Evolutionary conservation across 805 yeast species (phyloP).

Genomic region (Starmerella vaccinii): DNA sequence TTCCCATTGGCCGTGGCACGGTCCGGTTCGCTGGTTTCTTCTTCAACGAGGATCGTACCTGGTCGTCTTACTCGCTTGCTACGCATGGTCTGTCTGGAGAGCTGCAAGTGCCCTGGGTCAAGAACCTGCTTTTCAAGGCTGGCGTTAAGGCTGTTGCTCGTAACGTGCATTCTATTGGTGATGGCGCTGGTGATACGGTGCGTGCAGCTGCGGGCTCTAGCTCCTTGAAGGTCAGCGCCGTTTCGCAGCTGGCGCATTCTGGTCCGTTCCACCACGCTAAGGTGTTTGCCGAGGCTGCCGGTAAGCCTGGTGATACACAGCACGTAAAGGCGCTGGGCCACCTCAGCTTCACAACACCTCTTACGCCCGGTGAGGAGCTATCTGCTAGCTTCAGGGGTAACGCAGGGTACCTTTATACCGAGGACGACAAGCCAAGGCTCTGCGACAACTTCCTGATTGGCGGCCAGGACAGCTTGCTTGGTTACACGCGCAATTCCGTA

Average conservation of each 20-base stretch:
- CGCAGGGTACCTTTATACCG: constrained; percentile 20
- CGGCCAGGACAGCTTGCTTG: constrained; percentile 57
- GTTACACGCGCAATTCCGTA: constrained; percentile 53
- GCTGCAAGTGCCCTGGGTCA: constrained; percentile 31
- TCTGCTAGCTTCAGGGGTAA: constrained; percentile 19
- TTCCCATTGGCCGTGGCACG: constrained; percentile 21
- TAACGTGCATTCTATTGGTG: constrained; percentile 41
- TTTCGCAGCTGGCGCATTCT: constrained; percentile 32
- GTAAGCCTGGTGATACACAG: constrained; percentile 28
- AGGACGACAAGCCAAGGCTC: constrained; percentile 38
- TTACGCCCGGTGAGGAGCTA: constrained; percentile 21
- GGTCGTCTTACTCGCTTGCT: constrained; percentile 46
- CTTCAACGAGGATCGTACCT: constrained; percentile 45
- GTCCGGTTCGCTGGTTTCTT: constrained; percentile 31
- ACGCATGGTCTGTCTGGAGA: constrained; percentile 36
- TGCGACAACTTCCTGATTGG: constrained; percentile 75
- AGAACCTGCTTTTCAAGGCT: constrained; percentile 24
- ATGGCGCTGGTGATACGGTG: constrained; percentile 46
- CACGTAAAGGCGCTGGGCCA: constrained; percentile 25
- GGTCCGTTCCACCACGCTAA: constrained; percentile 24
- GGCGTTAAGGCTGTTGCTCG: constrained; percentile 57
- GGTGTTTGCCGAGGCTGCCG: constrained; percentile 32
- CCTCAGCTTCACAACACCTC: constrained; percentile 15
- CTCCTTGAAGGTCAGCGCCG: constrained; percentile 42
- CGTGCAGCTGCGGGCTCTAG: constrained; percentile 52